These are phyloP conservation scores for Postia placenta DNA, from an alignment of 768 basidiomycete species.

Conservation along the genomic window DNA sequence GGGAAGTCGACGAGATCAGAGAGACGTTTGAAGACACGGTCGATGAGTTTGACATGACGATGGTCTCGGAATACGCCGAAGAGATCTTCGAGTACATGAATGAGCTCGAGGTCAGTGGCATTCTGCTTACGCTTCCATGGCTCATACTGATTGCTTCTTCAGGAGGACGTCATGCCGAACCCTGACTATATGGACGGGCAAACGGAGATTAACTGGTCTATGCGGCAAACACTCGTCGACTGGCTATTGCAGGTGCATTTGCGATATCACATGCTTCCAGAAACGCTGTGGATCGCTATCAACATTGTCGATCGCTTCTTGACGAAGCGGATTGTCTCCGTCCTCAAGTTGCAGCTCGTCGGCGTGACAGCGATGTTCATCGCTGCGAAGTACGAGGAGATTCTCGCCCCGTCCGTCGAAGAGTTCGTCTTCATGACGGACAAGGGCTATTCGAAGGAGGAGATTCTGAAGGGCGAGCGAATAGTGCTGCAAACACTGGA, in stretches of 20 bases:
- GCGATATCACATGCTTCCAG: slow-evolving; percentile 97
- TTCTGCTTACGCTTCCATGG: not conserved
- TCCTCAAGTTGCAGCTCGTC: slow-evolving; percentile 88
- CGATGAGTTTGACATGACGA: slow-evolving; percentile 78
- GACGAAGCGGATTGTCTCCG: slow-evolving; percentile 63
- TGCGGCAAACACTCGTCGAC: slow-evolving; percentile 96
- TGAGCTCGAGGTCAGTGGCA: slow-evolving; percentile 72
- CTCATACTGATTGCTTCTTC: slow-evolving; percentile 17
- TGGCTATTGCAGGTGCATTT: slow-evolving; percentile 98
- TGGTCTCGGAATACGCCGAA: slow-evolving; percentile 99
- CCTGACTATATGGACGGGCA: slow-evolving; percentile 93
- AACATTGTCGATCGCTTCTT: slow-evolving; percentile 86
- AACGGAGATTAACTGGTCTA: slow-evolving; percentile 86
- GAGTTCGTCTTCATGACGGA: slow-evolving; percentile 99
- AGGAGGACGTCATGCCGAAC: slow-evolving; percentile 87
- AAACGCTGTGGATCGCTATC: slow-evolving; percentile 98
- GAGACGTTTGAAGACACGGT: slow-evolving; percentile 60
- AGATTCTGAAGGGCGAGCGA: slow-evolving; percentile 96
- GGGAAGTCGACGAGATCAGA: slow-evolving; percentile 62
- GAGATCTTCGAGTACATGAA: slow-evolving; percentile 98
- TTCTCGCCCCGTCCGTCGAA: slow-evolving; percentile 93
- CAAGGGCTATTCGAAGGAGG: slow-evolving; percentile 88
- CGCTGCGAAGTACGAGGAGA: slow-evolving; percentile 98
- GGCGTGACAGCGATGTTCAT: slow-evolving; percentile 99
- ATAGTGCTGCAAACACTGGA: slow-evolving; percentile 94